Evolutionary conservation across 225 moss, liverwort and hornwort genomes (phyloP), one percentile per base, ranked within the genome.

Genomic region (Pleurozium schreberi): DNA sequence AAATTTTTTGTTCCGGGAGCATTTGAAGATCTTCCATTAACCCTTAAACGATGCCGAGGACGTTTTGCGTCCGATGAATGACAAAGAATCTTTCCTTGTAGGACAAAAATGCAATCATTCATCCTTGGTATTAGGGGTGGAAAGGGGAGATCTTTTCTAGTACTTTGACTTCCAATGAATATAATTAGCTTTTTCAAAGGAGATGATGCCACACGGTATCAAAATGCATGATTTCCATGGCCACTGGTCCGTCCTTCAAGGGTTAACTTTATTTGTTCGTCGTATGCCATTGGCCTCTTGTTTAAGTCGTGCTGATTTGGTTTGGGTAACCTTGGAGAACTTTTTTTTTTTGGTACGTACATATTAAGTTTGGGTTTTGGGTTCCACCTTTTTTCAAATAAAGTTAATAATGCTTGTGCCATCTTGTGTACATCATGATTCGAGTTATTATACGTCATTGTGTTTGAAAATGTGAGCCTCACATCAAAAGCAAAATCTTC

Each of bases 401-500:
- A 26, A 21, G 49, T 87, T 45, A 61, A 86, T 75, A 96, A 65
- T 28, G 43, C 82, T 27, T 90, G 57, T 19, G 94, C 97, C 92
- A 96, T 96, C 13, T 86, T 90, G 11, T 95, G 70, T 4, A 96
- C 94, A 21, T 93, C 89, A 31, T 92, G 81, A 11, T 78, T 88
- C 3, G 59, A 6, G 1, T 59, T 76, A 28, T 96, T 98, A 60
- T 91, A 96, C 0, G 88, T 93, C 93, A 93, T 93, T 4, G 96
- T 95, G 5, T 96, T 96, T 1, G 84, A 78, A 80, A 96, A 95
- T 8, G 93, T 96, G 10, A 98, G 91, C 27, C 91, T 92, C 2
- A 95, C 40, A 52, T 96, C 96, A 42, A 71, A 80, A 5, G 90
- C 95, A 68, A 96, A 96, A 10, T 94, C 93, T 23, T 79, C 47